Evolutionary conservation across 2,329 filamentous ascomycete species (phyloP), one percentile per base, ranked within the genome.

Genomic region (Cercospora sp.): DNA sequence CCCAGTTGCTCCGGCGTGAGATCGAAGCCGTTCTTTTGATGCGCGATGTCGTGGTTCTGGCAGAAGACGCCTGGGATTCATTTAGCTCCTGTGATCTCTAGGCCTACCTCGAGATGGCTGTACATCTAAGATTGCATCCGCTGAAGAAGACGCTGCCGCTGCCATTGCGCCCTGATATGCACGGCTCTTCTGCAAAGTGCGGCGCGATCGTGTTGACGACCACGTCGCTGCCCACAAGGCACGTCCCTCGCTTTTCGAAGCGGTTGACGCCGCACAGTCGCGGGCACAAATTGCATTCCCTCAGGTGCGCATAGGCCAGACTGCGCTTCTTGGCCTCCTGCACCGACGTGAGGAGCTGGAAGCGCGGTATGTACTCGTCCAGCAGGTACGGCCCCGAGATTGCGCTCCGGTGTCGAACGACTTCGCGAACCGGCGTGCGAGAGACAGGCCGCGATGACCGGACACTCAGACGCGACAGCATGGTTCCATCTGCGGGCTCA

Each of bases 191-290:
- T 53, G 91, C 92, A 77, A 94, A 94, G 79, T 95, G 92, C 61
- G 92, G 92, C 67, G 91, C 92, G 72, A 96, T 92, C 7, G 91
- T 91, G 77, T 92, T 93, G 72, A 95, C 91, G 75, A 92, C 93
- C 66, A 88, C 91, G 68, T 90, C 85, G 1, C 85, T 85, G 13
- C 91, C 91, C 72, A 95, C 90, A 68, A 95, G 82, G 77, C 92
- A 96, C 75, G 91, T 85, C 13, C 92, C 92, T 0, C 90, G 92
- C 72, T 85, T 90, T 79, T 94, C 88, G 74, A 89, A 93, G n/a
- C 92, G 88, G 78, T 96, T 93, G 37, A 94, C 90, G 63, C 89
- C 88, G 78, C 92, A 95, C 57, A 88, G 81, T 12, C 91, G 85
- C 1, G 92, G 92, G 74, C 92, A 96, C 7, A 96, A 84, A 74